Percentiles rank a stretch among this genome's conserved stretches.
Evolutionary conservation across 176 grass and related monocot genomes (phyloP).

Genomic region (Zea luxurians): DNA sequence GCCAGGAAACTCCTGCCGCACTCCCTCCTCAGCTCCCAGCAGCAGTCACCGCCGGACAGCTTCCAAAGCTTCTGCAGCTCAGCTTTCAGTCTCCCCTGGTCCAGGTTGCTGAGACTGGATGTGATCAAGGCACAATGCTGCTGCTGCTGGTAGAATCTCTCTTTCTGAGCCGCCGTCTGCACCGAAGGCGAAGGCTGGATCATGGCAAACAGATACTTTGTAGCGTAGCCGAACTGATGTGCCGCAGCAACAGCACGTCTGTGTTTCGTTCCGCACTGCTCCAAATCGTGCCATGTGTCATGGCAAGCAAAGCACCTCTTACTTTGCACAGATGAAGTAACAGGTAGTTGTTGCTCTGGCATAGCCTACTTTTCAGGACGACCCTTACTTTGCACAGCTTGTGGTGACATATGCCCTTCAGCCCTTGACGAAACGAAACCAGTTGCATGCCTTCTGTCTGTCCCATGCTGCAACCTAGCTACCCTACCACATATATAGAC

Average conservation of each 20-base stretch:
- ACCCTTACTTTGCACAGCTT: constrained; percentile 2
- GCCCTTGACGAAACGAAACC: constrained; percentile 8
- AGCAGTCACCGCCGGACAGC: background rate
- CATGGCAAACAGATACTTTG: constrained; percentile 38
- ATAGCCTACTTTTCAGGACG: background rate
- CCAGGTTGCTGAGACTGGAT: constrained; percentile 29
- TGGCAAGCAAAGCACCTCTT: constrained; percentile 41
- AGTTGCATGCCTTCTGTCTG: background rate
- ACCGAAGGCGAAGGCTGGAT: constrained; percentile 38
- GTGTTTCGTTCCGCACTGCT: constrained; percentile 37
- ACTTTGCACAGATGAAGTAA: background rate
- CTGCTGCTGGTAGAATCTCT: constrained; percentile 26
- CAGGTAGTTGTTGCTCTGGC: background rate
- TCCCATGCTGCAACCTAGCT: background rate
- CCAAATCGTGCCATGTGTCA: constrained; percentile 38
- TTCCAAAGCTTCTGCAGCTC: constrained; percentile 43
- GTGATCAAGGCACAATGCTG: constrained; percentile 29
- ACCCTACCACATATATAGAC: constrained; percentile 5
- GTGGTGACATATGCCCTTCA: constrained; percentile 17
- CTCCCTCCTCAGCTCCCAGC: constrained; percentile 41
- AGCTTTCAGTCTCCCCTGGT: constrained; percentile 21
- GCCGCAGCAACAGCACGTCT: constrained; percentile 18
- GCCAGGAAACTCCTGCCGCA: constrained; percentile 24
- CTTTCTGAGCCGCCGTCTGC: constrained; percentile 12
- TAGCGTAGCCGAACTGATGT: constrained; percentile 38